These are phyloP conservation scores for Blastocystis sp. DNA, from an alignment of 352 stramenopile species.

Conservation along the genomic window DNA sequence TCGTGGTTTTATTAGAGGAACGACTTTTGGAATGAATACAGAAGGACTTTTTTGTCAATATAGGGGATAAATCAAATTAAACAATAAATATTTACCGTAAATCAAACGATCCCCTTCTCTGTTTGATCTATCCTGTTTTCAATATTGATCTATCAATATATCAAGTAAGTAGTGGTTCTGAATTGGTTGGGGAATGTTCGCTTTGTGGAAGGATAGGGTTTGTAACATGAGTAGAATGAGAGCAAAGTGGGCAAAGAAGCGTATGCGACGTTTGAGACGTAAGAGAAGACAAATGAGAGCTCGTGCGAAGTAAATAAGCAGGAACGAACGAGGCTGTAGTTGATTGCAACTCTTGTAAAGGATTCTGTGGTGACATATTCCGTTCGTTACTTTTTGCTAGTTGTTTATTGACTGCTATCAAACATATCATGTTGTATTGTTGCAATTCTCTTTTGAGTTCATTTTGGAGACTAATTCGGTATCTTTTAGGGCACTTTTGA, in stretches of 20 bases:
- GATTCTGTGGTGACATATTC: background rate
- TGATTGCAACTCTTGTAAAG: background rate
- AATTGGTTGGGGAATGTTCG: background rate
- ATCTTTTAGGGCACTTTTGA: background rate
- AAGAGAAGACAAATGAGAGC: slow-evolving; percentile 68
- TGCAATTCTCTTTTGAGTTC: no score
- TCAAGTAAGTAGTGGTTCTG: no score
- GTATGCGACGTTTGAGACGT: slow-evolving; percentile 66
- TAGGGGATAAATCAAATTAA: no score
- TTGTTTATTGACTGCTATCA: background rate
- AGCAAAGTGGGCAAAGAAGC: slow-evolving; percentile 66
- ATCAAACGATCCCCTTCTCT: no score
- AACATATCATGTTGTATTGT: no score
- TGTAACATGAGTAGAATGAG: slow-evolving; percentile 55
- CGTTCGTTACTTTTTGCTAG: background rate
- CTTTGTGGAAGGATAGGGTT: background rate
- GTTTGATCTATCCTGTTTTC: no score
- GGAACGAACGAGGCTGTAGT: background rate
- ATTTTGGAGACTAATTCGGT: no score
- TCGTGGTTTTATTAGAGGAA: no score
- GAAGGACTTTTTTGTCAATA: no score
- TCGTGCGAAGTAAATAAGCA: slow-evolving; percentile 48
- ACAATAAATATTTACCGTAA: no score
- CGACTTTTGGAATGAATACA: no score
- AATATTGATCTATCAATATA: no score